These are phyloP conservation scores for Penicillium sp. DNA, from an alignment of 2,329 filamentous ascomycete species.

Conservation along the genomic window DNA sequence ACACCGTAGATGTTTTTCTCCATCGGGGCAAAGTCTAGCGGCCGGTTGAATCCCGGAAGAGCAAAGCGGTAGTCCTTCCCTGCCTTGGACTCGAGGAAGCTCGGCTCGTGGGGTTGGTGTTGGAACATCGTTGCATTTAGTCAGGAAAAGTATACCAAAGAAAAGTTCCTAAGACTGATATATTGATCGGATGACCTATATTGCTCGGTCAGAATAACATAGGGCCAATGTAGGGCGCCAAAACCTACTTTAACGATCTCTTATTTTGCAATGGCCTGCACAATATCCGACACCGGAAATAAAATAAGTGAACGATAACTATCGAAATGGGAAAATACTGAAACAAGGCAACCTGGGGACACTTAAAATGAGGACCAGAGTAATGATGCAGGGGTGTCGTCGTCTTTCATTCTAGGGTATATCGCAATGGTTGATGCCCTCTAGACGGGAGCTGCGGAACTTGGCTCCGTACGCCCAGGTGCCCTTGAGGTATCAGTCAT, in stretches of 20 bases:
- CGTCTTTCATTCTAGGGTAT: constrained; percentile 8
- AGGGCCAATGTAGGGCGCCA: neutral
- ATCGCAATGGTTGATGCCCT: neutral
- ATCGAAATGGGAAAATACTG: neutral
- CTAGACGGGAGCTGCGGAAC: constrained; percentile 13
- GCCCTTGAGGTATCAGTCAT: constrained; percentile 8
- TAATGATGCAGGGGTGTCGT: constrained; percentile 26
- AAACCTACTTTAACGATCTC: neutral
- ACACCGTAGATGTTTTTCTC: constrained; percentile 31
- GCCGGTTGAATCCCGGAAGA: constrained; percentile 36
- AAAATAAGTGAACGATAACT: neutral
- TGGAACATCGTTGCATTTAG: constrained; percentile 21
- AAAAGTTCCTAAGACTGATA: neutral
- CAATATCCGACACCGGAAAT: neutral
- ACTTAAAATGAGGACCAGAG: neutral
- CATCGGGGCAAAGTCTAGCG: constrained; percentile 27
- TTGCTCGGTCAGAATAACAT: neutral
- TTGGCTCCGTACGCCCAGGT: constrained; percentile 2
- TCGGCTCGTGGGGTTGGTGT: constrained; percentile 10
- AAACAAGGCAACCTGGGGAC: neutral
- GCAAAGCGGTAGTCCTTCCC: constrained; percentile 17
- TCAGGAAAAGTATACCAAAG: neutral
- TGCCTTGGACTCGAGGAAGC: constrained; percentile 7
- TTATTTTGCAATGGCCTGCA: neutral
- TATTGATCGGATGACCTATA: neutral